Conservation (phyloP, 768 basidiomycete genomes). For the Lactarius evosmus region DNA sequence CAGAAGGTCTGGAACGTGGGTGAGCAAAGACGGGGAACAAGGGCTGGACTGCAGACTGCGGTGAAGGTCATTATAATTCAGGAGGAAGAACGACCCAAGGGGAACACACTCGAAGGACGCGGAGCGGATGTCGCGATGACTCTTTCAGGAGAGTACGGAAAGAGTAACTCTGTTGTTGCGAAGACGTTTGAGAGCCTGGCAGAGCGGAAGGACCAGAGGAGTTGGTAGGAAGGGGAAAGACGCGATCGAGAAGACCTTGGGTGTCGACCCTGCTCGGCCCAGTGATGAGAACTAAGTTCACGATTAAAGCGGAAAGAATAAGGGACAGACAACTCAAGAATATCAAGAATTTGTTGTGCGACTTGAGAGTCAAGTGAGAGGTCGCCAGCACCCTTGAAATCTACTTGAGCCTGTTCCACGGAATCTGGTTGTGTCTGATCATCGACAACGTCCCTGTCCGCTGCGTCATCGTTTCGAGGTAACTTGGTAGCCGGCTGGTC, state of each 20-base stretch:
- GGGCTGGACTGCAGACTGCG: conserved; percentile 59
- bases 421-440: conserved; percentile 30
- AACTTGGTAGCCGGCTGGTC: conserved; percentile 53
- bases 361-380: conserved; percentile 44
- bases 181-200: conserved; percentile 28
- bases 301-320: conserved; percentile 9
- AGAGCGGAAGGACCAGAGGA: conserved; percentile 41
- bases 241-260: conserved; percentile 77
- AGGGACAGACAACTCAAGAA: conserved; percentile 51
- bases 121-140: conserved; percentile 50
- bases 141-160: conserved; percentile 57
- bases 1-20: conserved; percentile 59
- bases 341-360: conserved; percentile 55
- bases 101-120: conserved; percentile 53
- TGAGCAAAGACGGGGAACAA: conserved; percentile 67
- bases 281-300: conserved; percentile 15
- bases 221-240: conserved; percentile 54
- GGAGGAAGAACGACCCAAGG: not conserved
- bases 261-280: conserved; percentile 55
- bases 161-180: conserved; percentile 39
- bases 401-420: conserved; percentile 28
- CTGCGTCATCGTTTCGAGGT: conserved; percentile 37
- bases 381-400: conserved; percentile 44
- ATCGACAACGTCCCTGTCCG: conserved; percentile 36
- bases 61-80: conserved; percentile 13